These are phyloP conservation scores for Eruca vesicaria DNA, from an alignment of 441 rosid species.

Conservation along the genomic window DNA sequence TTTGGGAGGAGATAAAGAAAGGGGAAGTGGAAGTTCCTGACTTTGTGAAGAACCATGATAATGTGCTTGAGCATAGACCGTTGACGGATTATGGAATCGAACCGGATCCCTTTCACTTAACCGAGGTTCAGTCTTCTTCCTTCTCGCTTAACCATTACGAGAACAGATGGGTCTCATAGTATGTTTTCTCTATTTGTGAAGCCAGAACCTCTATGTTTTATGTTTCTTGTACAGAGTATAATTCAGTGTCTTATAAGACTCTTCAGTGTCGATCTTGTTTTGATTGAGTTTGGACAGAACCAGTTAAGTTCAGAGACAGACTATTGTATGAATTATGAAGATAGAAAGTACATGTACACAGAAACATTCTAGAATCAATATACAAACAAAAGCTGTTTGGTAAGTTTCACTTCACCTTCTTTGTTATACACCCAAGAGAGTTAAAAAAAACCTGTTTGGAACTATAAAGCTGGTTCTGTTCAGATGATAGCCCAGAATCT, in stretches of 20 bases:
- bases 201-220: background rate
- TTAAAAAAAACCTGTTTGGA: background rate
- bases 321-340: background rate
- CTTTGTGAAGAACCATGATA: conserved; percentile 59
- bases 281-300: conserved; percentile 14
- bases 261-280: background rate
- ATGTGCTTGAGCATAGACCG: conserved; percentile 71
- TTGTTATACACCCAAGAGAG: background rate
- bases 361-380: background rate
- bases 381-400: background rate
- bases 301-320: background rate
- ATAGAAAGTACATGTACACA: background rate
- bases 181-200: conserved; percentile 19
- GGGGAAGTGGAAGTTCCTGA: conserved; percentile 68
- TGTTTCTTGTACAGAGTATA: conserved; percentile 16
- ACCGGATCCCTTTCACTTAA: conserved; percentile 70
- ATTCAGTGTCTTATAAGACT: background rate
- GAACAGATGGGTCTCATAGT: conserved; percentile 64
- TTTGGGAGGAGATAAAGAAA: conserved; percentile 64
- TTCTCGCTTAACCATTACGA: conserved; percentile 63
- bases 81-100: conserved; percentile 82
- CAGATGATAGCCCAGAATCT: conserved; percentile 72
- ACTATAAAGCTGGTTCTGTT: background rate
- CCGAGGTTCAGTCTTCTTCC: conserved; percentile 53
- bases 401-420: background rate